Evolutionary conservation across 257 asterid genomes (phyloP).

Genomic region (Solanum etuberosum): DNA sequence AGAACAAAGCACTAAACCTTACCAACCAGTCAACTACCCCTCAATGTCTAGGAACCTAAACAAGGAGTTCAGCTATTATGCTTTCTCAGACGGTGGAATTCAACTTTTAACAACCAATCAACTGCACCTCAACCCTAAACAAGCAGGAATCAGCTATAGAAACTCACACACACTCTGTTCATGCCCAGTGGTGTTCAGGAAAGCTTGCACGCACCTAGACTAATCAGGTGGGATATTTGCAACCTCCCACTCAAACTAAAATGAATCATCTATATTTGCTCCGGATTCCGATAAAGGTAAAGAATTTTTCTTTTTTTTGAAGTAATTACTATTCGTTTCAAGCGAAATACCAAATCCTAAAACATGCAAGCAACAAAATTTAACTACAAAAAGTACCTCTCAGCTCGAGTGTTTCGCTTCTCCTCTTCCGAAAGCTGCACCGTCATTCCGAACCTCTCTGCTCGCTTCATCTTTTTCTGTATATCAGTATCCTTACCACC

Average conservation of each 20-base stretch:
- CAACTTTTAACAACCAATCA: background rate
- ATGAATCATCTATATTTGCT: background rate
- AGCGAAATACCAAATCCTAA: background rate
- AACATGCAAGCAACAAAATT: background rate
- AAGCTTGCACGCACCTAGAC: background rate
- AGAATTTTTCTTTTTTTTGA: background rate
- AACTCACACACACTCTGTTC: background rate
- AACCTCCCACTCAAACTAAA: background rate
- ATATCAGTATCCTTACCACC: constrained; percentile 29
- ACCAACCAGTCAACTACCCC: background rate
- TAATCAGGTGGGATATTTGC: background rate
- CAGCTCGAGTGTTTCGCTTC: constrained; percentile 84
- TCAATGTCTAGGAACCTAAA: background rate
- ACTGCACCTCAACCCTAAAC: background rate
- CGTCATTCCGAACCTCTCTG: constrained; percentile 81
- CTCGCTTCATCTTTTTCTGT: constrained; percentile 84
- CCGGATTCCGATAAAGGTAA: background rate
- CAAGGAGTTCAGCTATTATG: background rate
- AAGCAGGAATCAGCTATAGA: background rate
- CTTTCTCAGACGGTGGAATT: background rate
- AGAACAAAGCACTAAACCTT: background rate
- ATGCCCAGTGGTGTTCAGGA: background rate
- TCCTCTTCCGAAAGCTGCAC: constrained; percentile 65
- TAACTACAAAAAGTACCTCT: constrained; percentile 33
- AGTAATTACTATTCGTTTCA: background rate